Conservation (phyloP, 139 green algal species). For the Chlamydomonas sphaeroides region DNA sequence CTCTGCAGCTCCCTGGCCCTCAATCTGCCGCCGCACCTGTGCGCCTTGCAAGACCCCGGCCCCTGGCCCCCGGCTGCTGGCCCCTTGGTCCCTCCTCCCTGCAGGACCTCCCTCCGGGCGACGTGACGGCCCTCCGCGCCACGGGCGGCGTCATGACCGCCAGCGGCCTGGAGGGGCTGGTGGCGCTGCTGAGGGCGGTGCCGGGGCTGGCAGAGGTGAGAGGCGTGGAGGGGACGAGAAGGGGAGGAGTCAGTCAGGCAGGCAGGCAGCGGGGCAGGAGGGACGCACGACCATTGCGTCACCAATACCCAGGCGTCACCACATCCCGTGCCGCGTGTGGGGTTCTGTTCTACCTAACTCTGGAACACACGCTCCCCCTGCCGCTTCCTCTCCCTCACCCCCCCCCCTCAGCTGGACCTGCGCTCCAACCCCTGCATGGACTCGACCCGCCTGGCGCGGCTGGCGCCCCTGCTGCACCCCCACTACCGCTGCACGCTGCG, state of each 20-base stretch:
- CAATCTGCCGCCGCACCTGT: too few relatives aligned
- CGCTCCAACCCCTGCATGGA: conserved; percentile 16
- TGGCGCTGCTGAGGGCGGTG: conserved; percentile 16
- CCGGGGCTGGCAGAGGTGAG: conserved; percentile 37
- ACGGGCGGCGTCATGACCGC: neutral
- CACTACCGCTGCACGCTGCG: conserved; percentile 2
- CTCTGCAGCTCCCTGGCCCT: too few relatives aligned
- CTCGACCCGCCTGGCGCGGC: neutral
- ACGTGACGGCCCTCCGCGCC: neutral
- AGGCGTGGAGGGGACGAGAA: too few relatives aligned
- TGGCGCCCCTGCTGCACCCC: conserved; percentile 31
- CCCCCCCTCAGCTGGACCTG: conserved; percentile 31
- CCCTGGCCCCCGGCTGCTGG: too few relatives aligned
- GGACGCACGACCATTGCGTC: too few relatives aligned
- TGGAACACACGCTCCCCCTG: too few relatives aligned
- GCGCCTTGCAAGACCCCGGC: too few relatives aligned
- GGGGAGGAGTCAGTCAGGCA: too few relatives aligned
- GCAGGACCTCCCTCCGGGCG: neutral
- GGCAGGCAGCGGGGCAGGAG: too few relatives aligned
- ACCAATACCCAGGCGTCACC: too few relatives aligned
- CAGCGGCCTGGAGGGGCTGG: conserved; percentile 25
- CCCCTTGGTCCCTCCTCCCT: neutral
- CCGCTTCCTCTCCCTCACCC: neutral
- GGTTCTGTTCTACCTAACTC: too few relatives aligned
- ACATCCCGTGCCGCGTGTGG: too few relatives aligned